Base-by-base conservation (phyloP, 2,329 filamentous ascomycete species). In the Paracoccidioides brasiliensis region DNA sequence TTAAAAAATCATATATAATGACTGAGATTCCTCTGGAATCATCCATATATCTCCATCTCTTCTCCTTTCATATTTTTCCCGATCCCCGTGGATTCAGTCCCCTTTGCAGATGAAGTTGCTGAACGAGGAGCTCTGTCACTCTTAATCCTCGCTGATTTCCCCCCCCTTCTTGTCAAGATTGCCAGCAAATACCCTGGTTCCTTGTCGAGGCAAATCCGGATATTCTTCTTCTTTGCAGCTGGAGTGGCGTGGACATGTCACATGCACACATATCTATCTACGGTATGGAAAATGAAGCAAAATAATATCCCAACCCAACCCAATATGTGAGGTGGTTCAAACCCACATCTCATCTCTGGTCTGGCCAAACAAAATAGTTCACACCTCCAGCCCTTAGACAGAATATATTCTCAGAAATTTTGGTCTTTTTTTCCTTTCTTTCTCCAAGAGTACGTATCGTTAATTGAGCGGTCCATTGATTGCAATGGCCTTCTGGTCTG, bases 241-340 rank as follows among this genome's bases (percentile, higher is more conserved):
- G 46, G 42, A 43, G 37, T 38, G 37, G 43, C 52, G 43, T 38
- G 40, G n/a, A 49, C 50, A 53, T 46, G 52, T 45, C 56, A 55
- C 58, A 57, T 59, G 62, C 59, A 62, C 59, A 62, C 57, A 64
- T 56, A 63, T 66, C 66, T 69, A 69, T 70, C 68, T 70, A 70
- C 67, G 64, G 62, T 63, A 58, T 65, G 63, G 59, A 60, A 66
- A 50, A 59, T 38, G 58, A 55, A 43, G 45, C 32, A 56, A 22
- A 22, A 55, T 49, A 53, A 53, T 52, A 52, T 32, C 28, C 50
- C 38, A 6, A 42, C 15, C 15, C 38, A n/a, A 52, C 38, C 30
- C 6, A 9, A 15, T 12, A 50, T 50, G 33, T 37, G 32, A 35
- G n/a, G 33, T 22, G n/a, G n/a, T 4, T 33, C 33, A 37, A 50